Percentiles rank a stretch among this genome's conserved stretches.
These are phyloP conservation scores for Mytilinidion resinicola DNA, from an alignment of 495 filamentous ascomycete species.

Conservation along the genomic window DNA sequence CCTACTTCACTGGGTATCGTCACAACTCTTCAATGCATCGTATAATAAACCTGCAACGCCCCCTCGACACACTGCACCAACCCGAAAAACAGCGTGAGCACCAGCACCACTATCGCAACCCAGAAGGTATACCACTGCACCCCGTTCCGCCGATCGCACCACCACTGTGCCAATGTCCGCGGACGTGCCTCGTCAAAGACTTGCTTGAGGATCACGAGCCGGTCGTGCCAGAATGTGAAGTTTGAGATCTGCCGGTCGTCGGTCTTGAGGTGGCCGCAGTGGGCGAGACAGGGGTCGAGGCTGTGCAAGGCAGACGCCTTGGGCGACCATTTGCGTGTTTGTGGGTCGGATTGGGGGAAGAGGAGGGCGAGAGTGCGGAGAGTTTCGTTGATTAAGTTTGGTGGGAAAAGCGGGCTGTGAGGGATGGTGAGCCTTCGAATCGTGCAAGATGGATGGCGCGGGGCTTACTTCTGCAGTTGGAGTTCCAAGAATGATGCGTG, in stretches of 20 bases:
- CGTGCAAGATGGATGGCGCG: not conserved
- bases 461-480: conserved; percentile 18
- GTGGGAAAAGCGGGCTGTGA: conserved; percentile 28
- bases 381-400: conserved; percentile 41
- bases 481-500: conserved; percentile 38
- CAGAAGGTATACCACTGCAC: conserved; percentile 53
- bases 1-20: too few relatives aligned
- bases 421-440: not conserved
- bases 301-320: not conserved
- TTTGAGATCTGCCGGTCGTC: conserved; percentile 40
- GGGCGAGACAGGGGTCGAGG: conserved; percentile 30
- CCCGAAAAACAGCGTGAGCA: conserved; percentile 47
- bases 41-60: conserved; percentile 18
- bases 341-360: conserved; percentile 34
- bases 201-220: conserved; percentile 47
- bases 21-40: too few relatives aligned
- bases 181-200: conserved; percentile 48
- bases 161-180: conserved; percentile 43
- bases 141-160: conserved; percentile 46
- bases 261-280: conserved; percentile 27
- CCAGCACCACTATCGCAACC: conserved; percentile 44
- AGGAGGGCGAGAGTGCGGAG: conserved; percentile 43
- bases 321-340: conserved; percentile 9
- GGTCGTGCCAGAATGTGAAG: conserved; percentile 47
- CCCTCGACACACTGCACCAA: conserved; percentile 39